These are phyloP conservation scores for Brasilioporus rufonigricans DNA, from an alignment of 768 basidiomycete genomes.

Conservation along the genomic window DNA sequence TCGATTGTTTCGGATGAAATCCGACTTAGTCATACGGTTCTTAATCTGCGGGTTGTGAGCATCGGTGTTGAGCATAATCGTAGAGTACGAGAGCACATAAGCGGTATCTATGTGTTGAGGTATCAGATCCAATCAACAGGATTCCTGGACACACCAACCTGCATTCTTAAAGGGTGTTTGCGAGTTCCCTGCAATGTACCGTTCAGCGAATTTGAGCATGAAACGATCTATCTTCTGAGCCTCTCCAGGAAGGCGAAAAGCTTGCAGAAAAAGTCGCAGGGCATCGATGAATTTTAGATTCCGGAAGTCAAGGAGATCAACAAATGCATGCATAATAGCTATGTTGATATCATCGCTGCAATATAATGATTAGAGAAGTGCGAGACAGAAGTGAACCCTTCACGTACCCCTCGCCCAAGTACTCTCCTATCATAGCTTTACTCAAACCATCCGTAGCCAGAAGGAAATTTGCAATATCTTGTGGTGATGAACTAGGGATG, in stretches of 20 bases:
- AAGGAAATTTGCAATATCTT: constrained; percentile 82
- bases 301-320: constrained; percentile 87
- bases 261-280: constrained; percentile 84
- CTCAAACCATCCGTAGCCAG: constrained; percentile 87
- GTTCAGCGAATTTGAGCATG: constrained; percentile 98
- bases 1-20: constrained; percentile 93
- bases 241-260: constrained; percentile 96
- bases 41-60: constrained; percentile 95
- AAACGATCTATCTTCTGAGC: constrained; percentile 98
- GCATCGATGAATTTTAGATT: constrained; percentile 85
- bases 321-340: constrained; percentile 96
- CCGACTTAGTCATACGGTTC: constrained; percentile 87
- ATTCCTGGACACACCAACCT: constrained; percentile 46
- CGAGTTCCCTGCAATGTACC: constrained; percentile 87
- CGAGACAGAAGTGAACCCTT: background rate
- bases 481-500: constrained; percentile 67
- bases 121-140: constrained; percentile 7
- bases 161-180: constrained; percentile 91
- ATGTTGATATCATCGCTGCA: constrained; percentile 84
- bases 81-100: constrained; percentile 93
- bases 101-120: constrained; percentile 65
- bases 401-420: constrained; percentile 91
- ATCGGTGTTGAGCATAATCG: constrained; percentile 96
- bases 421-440: constrained; percentile 97
- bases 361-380: constrained; percentile 5